phyloP scores from a whole-genome alignment of 1,284 basidiomycete species.

The Trichosporon ovoides region DNA sequence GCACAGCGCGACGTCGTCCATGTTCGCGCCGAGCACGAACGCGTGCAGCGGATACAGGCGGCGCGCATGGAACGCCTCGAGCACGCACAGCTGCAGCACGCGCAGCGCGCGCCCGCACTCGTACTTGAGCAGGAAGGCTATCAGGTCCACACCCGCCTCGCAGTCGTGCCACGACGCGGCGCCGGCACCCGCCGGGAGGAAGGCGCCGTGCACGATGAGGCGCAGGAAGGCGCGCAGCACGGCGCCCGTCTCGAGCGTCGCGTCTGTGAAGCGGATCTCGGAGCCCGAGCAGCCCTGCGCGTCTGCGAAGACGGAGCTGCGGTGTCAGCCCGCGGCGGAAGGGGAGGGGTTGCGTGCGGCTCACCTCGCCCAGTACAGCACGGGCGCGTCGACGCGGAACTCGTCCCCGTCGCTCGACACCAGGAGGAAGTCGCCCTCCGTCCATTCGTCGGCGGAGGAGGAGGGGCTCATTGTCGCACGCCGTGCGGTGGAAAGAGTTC shows the following conservation, averaged over 20 bases:
- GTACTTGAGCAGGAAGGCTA: slow-evolving; percentile 3
- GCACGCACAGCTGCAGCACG: neutral
- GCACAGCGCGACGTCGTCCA: neutral
- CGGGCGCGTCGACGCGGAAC: neutral
- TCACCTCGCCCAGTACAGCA: neutral
- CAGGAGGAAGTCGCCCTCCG: neutral
- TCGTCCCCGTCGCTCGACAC: neutral
- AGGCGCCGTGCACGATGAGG: neutral
- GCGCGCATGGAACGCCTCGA: neutral
- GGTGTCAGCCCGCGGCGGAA: neutral
- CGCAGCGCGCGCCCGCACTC: neutral
- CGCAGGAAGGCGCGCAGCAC: neutral
- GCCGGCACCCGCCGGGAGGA: no score
- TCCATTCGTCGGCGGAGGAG: neutral
- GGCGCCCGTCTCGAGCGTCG: neutral
- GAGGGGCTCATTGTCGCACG: neutral
- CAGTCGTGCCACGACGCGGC: neutral
- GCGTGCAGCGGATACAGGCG: neutral
- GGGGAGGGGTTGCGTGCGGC: neutral
- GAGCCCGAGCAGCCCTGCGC: neutral
- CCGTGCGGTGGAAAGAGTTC: neutral
- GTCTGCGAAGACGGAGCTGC: neutral
- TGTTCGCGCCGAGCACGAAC: slow-evolving; percentile 3
- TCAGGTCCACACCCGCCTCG: neutral
- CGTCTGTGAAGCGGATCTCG: neutral